Evolutionary conservation across 345 rosid species (phyloP), one percentile per base, ranked within the genome.

Genomic region (Moricandia moricandioides): DNA sequence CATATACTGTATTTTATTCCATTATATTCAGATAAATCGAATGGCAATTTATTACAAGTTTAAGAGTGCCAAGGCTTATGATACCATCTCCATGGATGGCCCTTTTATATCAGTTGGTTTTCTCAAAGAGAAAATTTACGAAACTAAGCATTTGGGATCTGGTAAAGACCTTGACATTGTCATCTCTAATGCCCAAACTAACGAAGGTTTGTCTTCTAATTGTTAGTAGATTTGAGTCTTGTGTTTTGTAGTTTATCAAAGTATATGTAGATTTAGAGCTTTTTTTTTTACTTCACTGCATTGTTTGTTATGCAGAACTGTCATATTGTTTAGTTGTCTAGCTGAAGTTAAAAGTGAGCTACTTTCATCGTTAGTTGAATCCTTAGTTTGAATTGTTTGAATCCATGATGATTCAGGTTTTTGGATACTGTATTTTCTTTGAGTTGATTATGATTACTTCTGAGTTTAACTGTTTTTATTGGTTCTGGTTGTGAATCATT

Each of bases 21-120:
- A 37, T 67, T 63, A 78, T 63, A 78, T 47, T 78, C 81, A 78
- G 81, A 78, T 72, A 51, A 72, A 59, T 72, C 68, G 3, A 78
- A 95, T 95, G 99, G 94, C 99, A 78, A 96, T 95, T 43, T 90
- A 92, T 88, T 95, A 92, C 88, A 95, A 95, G 84, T 95, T 92
- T 85, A 92, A 95, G 92, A 95, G 99, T 87, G 99, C 99, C 64
- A 88, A 83, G 91, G 98, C 86, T 81, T 95, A 85, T 81, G 98
- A 95, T 87, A 87, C 94, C 62, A 84, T 95, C 78, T 12, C 90
- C 68, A 84, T 92, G 94, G 99, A 90, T 81, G 97, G 98, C 31
- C 90, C 98, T 60, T 95, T 95, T 87, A 90, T 95, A 80, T 83
- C 96, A 13, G 96, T 92, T 79, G 97, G 98, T 86, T 83, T 85